phyloP scores from a whole-genome alignment of 1,284 basidiomycete genomes.

The Cutaneotrichosporon sp. region DNA sequence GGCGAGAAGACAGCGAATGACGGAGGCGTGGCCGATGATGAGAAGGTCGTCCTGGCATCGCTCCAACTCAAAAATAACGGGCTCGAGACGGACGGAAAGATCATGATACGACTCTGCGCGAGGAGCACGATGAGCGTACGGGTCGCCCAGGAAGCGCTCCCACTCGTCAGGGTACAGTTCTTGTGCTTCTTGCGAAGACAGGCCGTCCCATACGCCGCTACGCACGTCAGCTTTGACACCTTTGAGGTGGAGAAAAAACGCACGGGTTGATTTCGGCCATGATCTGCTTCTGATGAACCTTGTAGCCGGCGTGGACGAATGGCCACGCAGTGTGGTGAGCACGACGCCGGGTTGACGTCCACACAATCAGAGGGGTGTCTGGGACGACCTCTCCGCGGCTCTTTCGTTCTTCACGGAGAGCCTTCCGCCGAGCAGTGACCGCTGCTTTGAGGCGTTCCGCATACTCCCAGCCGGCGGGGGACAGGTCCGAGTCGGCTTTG shows the following conservation, averaged over 20 bases:
- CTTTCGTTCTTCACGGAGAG: constrained; percentile 57
- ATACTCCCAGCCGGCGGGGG: constrained; percentile 91
- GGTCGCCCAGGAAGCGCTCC: constrained; percentile 85
- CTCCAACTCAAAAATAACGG: constrained; percentile 76
- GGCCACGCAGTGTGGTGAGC: constrained; percentile 96
- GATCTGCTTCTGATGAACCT: constrained; percentile 88
- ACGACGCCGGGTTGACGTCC: constrained; percentile 89
- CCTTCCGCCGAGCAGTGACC: constrained; percentile 65
- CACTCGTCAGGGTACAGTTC: constrained; percentile 90
- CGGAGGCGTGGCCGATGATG: constrained; percentile 85
- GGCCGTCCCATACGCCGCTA: constrained; percentile 83
- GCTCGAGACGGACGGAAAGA: constrained; percentile 71
- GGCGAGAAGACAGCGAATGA: constrained; percentile 88
- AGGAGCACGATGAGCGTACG: constrained; percentile 87
- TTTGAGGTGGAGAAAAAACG: constrained; percentile 9
- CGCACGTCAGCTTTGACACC: background rate
- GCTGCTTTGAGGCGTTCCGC: constrained; percentile 80
- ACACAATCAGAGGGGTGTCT: constrained; percentile 71
- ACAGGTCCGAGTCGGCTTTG: constrained; percentile 96
- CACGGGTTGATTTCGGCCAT: constrained; percentile 95
- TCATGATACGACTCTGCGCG: constrained; percentile 93
- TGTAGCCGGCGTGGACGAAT: constrained; percentile 65
- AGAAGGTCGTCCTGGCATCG: constrained; percentile 70
- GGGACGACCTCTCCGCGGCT: constrained; percentile 53
- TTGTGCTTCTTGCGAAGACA: constrained; percentile 83